A percentile compares a stretch with the other conserved stretches of the same genome.
Conservation (phyloP, 164 flowering plant genomes). For the Echeveria elegans region DNA sequence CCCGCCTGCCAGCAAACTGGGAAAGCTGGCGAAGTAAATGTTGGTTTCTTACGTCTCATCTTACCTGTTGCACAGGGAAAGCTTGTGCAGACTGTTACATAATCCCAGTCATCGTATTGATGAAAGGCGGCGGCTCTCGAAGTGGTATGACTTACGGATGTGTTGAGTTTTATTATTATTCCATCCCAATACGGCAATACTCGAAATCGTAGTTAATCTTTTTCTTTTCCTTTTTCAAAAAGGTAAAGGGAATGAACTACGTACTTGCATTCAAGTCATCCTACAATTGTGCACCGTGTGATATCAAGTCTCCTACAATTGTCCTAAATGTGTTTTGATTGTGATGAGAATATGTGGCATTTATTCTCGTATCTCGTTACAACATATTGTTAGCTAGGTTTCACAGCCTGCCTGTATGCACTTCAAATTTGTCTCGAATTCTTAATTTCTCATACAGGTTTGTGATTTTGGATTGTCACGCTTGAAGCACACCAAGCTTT, state of each 20-base stretch:
- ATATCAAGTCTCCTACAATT: slow-evolving; percentile 83
- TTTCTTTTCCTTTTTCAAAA: slow-evolving; percentile 16
- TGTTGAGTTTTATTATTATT: not conserved
- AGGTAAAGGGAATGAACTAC: slow-evolving; percentile 99
- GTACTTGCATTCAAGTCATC: slow-evolving; percentile 94
- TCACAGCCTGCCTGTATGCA: not conserved
- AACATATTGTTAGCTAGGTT: not conserved
- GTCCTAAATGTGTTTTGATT: not conserved
- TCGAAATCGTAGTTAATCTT: not conserved
- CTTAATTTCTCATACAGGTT: slow-evolving; percentile 35
- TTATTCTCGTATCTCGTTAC: not conserved
- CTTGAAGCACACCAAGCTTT: slow-evolving; percentile 84
- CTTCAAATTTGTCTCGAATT: not conserved
- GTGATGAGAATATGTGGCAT: not conserved
- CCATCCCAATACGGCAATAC: not conserved
- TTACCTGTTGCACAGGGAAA: slow-evolving; percentile 55
- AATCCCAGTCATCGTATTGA: slow-evolving; percentile 67
- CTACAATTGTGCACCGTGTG: slow-evolving; percentile 95
- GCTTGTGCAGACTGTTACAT: slow-evolving; percentile 82
- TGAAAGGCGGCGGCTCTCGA: slow-evolving; percentile 87
- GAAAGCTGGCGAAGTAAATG: not conserved
- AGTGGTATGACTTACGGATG: slow-evolving; percentile 49
- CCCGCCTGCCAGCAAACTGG: too few relatives aligned
- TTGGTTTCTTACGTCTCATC: slow-evolving; percentile 9
- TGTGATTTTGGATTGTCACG: slow-evolving; percentile 98